A percentile compares a stretch with the other conserved stretches of the same genome.
Evolutionary conservation across 441 rosid species (phyloP).

Genomic region (Sinapis alba): DNA sequence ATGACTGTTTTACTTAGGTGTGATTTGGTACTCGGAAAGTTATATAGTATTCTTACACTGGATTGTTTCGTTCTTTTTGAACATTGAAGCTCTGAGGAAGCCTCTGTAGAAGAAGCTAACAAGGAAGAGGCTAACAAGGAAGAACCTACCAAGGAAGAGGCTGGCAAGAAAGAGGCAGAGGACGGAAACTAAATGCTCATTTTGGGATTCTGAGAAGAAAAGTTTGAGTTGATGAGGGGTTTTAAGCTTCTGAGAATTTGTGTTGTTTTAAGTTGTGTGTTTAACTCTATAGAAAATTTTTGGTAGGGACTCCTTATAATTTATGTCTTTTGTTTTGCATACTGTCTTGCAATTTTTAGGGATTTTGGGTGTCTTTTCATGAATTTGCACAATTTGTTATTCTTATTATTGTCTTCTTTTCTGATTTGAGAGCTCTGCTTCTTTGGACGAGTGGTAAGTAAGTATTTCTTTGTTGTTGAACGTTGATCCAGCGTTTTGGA

Average conservation of each 20-base stretch:
- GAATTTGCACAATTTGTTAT: background rate
- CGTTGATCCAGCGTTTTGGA: background rate
- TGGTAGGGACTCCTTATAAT: slow-evolving; percentile 25
- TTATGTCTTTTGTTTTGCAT: slow-evolving; percentile 7
- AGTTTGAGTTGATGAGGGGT: background rate
- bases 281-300: slow-evolving; percentile 29
- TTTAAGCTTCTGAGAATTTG: slow-evolving; percentile 22
- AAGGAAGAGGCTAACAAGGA: slow-evolving; percentile 26
- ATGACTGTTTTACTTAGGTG: slow-evolving; percentile 1
- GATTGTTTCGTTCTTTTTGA: slow-evolving; percentile 8
- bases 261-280: slow-evolving; percentile 32
- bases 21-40: background rate
- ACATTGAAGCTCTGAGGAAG: slow-evolving; percentile 28
- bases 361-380: background rate
- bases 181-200: background rate
- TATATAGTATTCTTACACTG: background rate
- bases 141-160: slow-evolving; percentile 11
- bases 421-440: background rate
- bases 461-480: background rate
- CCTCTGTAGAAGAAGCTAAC: slow-evolving; percentile 9
- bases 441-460: background rate
- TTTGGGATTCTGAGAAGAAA: background rate
- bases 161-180: background rate
- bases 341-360: background rate
- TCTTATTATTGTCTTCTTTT: background rate